These are phyloP conservation scores for Thalassiosira hispida DNA, from an alignment of 352 stramenopile species.

Conservation along the genomic window DNA sequence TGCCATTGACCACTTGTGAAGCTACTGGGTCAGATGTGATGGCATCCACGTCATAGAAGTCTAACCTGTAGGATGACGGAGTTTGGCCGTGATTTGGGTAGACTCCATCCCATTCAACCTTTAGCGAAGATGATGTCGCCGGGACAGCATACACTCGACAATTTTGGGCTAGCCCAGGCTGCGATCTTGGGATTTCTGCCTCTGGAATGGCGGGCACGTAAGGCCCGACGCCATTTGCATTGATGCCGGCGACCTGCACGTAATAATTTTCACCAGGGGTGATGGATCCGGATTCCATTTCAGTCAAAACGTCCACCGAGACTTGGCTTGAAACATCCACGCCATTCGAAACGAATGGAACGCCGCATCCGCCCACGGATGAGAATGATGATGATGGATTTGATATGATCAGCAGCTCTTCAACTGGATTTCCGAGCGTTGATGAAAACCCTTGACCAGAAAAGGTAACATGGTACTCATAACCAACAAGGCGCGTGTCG, in stretches of 20 bases:
- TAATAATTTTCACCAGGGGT: slow-evolving; percentile 89
- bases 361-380: slow-evolving; percentile 33
- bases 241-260: slow-evolving; percentile 90
- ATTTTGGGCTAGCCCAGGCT: slow-evolving; percentile 83
- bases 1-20: slow-evolving; percentile 29
- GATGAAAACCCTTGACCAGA: slow-evolving; percentile 82
- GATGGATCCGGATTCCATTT: slow-evolving; percentile 88
- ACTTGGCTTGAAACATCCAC: slow-evolving; percentile 59
- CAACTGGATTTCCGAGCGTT: slow-evolving; percentile 61
- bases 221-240: slow-evolving; percentile 87
- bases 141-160: slow-evolving; percentile 89
- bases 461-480: slow-evolving; percentile 90
- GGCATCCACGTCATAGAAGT: slow-evolving; percentile 53
- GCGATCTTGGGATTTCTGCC: slow-evolving; percentile 76
- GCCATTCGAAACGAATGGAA: slow-evolving; percentile 47
- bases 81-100: slow-evolving; percentile 51
- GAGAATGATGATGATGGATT: slow-evolving; percentile 42
- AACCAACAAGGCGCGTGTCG: slow-evolving; percentile 62
- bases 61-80: slow-evolving; percentile 54
- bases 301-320: slow-evolving; percentile 59
- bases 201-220: slow-evolving; percentile 76
- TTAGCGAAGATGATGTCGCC: slow-evolving; percentile 85
- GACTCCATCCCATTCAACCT: slow-evolving; percentile 87
- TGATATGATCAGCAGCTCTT: slow-evolving; percentile 70
- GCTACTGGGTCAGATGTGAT: slow-evolving; percentile 24